Evolutionary conservation across 768 basidiomycete species (phyloP).

Genomic region (Phaffia tasmanica): DNA sequence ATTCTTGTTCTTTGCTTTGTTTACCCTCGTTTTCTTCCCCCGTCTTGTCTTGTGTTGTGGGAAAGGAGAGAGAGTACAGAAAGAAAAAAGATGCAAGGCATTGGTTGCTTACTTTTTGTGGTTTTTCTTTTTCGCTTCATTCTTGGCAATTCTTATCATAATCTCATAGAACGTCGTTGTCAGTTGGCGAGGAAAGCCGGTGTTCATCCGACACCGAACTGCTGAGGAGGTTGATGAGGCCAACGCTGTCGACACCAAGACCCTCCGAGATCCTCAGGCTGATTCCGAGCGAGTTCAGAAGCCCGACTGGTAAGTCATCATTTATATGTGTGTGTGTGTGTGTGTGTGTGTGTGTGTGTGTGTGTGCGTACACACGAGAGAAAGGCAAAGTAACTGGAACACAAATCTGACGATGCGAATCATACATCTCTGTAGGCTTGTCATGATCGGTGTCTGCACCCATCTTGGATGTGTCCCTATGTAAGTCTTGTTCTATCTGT

Average conservation of each 20-base stretch:
- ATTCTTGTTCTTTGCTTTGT: slow-evolving; percentile 10
- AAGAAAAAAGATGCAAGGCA: slow-evolving; percentile 57
- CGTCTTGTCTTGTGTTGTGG: too few species aligned
- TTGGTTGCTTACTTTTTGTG: slow-evolving; percentile 48
- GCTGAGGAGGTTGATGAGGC: slow-evolving; percentile 85
- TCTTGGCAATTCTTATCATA: background rate
- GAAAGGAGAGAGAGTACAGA: slow-evolving; percentile 22
- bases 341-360: too few species aligned
- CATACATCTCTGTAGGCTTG: slow-evolving; percentile 33
- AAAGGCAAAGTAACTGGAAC: slow-evolving; percentile 10
- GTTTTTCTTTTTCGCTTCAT: background rate
- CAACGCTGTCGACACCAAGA: slow-evolving; percentile 68
- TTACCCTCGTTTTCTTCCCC: too few species aligned
- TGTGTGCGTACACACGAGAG: too few species aligned
- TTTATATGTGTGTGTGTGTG: slow-evolving; percentile 30
- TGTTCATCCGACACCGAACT: slow-evolving; percentile 96
- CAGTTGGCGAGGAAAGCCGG: slow-evolving; percentile 98
- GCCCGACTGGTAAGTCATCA: slow-evolving; percentile 92
- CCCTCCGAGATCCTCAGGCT: slow-evolving; percentile 77
- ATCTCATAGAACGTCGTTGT: slow-evolving; percentile 34
- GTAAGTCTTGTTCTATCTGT: background rate
- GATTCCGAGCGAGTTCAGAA: slow-evolving; percentile 82
- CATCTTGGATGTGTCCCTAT: slow-evolving; percentile 47
- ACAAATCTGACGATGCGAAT: background rate
- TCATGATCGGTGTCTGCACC: slow-evolving; percentile 59